Conservation (phyloP, 352 stramenopile species). For the Peronospora belbahrii region DNA sequence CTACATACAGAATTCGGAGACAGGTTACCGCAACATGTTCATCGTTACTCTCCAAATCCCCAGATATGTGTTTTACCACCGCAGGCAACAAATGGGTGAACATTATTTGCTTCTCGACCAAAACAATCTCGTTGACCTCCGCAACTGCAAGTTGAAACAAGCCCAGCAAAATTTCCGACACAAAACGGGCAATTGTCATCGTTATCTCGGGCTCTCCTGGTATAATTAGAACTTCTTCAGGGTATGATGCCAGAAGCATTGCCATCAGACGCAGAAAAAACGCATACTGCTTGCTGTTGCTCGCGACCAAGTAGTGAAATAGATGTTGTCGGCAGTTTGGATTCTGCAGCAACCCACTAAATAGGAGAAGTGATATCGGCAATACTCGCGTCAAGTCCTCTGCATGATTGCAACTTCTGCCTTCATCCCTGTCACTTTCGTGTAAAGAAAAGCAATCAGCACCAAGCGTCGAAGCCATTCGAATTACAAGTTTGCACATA, state of each 20-base stretch:
- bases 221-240: conserved; percentile 26
- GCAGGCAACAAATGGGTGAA: conserved; percentile 49
- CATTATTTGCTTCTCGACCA: conserved; percentile 35
- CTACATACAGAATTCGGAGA: conserved; percentile 40
- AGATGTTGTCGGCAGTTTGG: conserved; percentile 45
- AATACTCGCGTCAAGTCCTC: conserved; percentile 24
- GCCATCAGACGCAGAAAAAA: conserved; percentile 65
- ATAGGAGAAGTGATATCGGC: conserved; percentile 43
- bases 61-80: conserved; percentile 31
- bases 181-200: conserved; percentile 27
- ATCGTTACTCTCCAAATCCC: conserved; percentile 4
- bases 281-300: conserved; percentile 51
- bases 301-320: conserved; percentile 46
- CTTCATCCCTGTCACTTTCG: conserved; percentile 20
- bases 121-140: conserved; percentile 34
- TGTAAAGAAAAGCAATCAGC: conserved; percentile 47
- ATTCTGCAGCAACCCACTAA: conserved; percentile 38
- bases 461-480: conserved; percentile 56
- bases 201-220: conserved; percentile 5
- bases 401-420: conserved; percentile 10
- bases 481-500: conserved; percentile 45
- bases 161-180: conserved; percentile 36
- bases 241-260: conserved; percentile 50
- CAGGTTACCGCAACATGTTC: conserved; percentile 33
- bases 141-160: conserved; percentile 37